Base-by-base conservation (phyloP, 805 yeast species). In the Kregervanrija fluxuum region DNA sequence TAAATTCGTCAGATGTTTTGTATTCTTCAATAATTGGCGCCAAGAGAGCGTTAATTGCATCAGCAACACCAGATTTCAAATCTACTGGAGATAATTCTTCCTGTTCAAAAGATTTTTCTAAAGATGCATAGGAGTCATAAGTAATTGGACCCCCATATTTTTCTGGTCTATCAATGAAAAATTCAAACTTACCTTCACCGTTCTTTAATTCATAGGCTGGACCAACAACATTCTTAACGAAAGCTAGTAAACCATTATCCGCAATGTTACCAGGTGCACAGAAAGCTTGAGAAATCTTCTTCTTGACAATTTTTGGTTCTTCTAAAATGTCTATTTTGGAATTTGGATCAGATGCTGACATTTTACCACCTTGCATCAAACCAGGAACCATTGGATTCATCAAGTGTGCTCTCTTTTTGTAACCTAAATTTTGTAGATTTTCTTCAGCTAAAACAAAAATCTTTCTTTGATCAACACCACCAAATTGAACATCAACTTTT, bases 361-460 rank as follows among this genome's bases (percentile, higher is more conserved):
- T 93, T 65, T 93, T 93, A 59, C 95, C 99, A 56, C 98, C 97
- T 68, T 90, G 96, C 31, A 84, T 80, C 56, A 93, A 77, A 44
- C 99, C 98, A 41, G 99, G 99, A 39, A 95, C 96, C 98, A 93
- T 91, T 44, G 89, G 91, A 71, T 93, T 93, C 99, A 93, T 93
- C 62, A 93, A 74, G 69, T 93, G 99, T 30, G 95, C 99, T 65
- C 99, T 83, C 75, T 93, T 93, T 69, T 85, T 87, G 82, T 91
- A 93, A 36, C 97, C 97, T 45, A 93, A 59, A 41, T 79, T 61
- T 37, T 82, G 90, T 62, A 93, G 77, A 68, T 85, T 83, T 69
- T 93, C 99, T 67, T 93, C 99, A 8, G 99, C 98, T 44, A 93
- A 74, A 28, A 89, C 97, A 55, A 93, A 93, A 60, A 93, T 93